Evolutionary conservation across 345 rosid species (phyloP).

Genomic region (Clausena lansium): DNA sequence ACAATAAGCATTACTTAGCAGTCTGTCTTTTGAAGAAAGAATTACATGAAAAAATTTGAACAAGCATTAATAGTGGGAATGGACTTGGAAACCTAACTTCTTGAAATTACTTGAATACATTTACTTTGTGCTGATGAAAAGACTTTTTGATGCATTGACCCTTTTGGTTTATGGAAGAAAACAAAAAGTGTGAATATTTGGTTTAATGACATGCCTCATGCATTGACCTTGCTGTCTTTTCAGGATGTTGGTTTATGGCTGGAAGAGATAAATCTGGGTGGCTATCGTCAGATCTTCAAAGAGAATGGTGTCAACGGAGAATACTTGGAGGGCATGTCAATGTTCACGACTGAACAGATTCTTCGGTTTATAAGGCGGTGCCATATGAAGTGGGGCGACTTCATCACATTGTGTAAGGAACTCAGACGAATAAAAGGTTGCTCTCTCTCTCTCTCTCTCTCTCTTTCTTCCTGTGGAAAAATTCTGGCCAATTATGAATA

Average conservation of each 20-base stretch:
- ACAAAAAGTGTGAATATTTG: not conserved
- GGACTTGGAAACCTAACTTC: not conserved
- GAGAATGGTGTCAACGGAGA: slow-evolving; percentile 94
- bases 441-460: not conserved
- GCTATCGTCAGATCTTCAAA: slow-evolving; percentile 86
- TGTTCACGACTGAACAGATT: slow-evolving; percentile 97
- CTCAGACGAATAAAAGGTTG: slow-evolving; percentile 94
- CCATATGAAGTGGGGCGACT: slow-evolving; percentile 99
- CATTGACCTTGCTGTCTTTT: not conserved
- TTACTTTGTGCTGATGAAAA: not conserved
- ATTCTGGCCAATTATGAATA: not conserved
- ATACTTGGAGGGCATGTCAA: slow-evolving; percentile 94
- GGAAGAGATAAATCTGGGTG: slow-evolving; percentile 86
- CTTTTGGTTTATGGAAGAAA: not conserved
- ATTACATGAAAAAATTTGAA: not conserved
- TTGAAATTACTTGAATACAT: not conserved
- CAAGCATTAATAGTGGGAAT: not conserved
- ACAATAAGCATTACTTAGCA: not conserved
- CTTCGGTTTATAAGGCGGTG: slow-evolving; percentile 95
- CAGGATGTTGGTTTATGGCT: slow-evolving; percentile 98
- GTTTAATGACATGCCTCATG: slow-evolving; percentile 8
- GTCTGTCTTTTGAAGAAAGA: not conserved
- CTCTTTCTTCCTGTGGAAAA: not conserved
- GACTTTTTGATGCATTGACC: not conserved
- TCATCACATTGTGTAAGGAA: slow-evolving; percentile 95